Percentiles rank a stretch among this genome's conserved stretches.
These are phyloP conservation scores for Mallotus japonicus DNA, from an alignment of 441 rosid genomes.

Conservation along the genomic window DNA sequence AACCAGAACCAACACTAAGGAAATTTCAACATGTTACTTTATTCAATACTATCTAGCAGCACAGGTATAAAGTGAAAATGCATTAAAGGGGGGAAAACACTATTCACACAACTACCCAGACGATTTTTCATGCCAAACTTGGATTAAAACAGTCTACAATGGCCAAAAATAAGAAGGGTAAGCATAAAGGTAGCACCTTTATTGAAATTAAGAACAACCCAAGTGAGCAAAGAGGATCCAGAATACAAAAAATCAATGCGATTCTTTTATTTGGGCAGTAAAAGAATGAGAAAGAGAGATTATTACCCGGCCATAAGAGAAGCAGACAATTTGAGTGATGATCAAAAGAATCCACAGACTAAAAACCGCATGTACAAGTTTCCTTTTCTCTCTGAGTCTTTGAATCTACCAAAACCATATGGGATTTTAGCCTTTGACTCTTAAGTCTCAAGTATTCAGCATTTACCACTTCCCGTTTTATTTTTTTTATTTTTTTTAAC, in stretches of 20 bases:
- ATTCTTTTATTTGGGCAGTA: neutral
- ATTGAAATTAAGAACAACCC: neutral
- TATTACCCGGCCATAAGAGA: conserved; percentile 59
- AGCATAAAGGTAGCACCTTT: neutral
- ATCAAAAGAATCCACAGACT: conserved; percentile 15
- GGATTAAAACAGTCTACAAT: neutral
- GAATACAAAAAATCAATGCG: neutral
- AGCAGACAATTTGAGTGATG: conserved; percentile 10
- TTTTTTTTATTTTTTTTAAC: too few species aligned
- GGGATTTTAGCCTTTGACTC: neutral
- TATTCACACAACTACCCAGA: conserved; percentile 7
- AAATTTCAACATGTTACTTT: neutral
- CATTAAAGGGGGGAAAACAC: neutral
- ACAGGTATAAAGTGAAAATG: neutral
- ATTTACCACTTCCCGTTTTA: too few species aligned
- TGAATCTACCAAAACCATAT: neutral
- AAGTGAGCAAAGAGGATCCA: neutral
- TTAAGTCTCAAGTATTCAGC: neutral
- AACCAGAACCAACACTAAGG: neutral
- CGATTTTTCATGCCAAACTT: neutral
- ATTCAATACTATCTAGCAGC: neutral
- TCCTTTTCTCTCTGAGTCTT: neutral
- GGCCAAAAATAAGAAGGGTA: conserved; percentile 6
- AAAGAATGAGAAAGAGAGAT: neutral
- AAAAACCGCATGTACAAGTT: neutral